Percentiles rank a stretch among this genome's conserved stretches.
phyloP scores from a whole-genome alignment of 331 rosid species.

The Rosa hybrid region DNA sequence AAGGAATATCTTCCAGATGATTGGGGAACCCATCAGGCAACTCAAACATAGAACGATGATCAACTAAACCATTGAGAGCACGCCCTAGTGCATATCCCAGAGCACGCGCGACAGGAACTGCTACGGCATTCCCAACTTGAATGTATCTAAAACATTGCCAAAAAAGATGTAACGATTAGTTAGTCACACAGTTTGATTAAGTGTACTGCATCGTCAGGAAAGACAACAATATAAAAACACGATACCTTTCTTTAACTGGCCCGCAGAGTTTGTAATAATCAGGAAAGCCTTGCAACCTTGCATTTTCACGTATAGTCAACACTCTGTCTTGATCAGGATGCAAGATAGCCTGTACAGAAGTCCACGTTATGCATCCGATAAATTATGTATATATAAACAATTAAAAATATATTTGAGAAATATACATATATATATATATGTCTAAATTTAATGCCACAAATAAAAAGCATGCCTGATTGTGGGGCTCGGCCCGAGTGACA shows the following conservation, averaged over 20 bases:
- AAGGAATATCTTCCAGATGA: too few relatives aligned
- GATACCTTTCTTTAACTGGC: conserved; percentile 36
- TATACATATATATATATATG: too few relatives aligned
- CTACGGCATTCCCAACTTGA: conserved; percentile 88
- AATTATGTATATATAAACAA: too few relatives aligned
- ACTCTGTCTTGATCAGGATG: conserved; percentile 49
- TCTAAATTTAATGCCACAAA: too few relatives aligned
- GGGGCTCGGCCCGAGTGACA: conserved; percentile 50
- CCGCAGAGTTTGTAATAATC: conserved; percentile 43
- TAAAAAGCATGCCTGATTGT: conserved; percentile 29
- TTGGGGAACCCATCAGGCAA: too few relatives aligned
- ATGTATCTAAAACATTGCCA: conserved; percentile 47
- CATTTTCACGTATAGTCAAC: conserved; percentile 40
- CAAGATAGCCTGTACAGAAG: conserved; percentile 21
- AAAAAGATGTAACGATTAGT: not conserved
- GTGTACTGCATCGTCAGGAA: not conserved
- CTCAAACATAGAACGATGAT: not conserved
- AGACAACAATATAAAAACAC: not conserved
- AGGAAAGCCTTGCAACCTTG: conserved; percentile 47
- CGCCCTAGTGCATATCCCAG: conserved; percentile 63
- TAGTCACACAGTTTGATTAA: not conserved
- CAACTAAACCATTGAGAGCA: conserved; percentile 44
- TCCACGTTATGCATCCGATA: not conserved
- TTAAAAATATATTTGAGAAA: too few relatives aligned
- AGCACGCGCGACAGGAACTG: conserved; percentile 75